Evolutionary conservation across 2,329 filamentous ascomycete genomes (phyloP).

Genomic region (Ceratocystis huliohia): DNA sequence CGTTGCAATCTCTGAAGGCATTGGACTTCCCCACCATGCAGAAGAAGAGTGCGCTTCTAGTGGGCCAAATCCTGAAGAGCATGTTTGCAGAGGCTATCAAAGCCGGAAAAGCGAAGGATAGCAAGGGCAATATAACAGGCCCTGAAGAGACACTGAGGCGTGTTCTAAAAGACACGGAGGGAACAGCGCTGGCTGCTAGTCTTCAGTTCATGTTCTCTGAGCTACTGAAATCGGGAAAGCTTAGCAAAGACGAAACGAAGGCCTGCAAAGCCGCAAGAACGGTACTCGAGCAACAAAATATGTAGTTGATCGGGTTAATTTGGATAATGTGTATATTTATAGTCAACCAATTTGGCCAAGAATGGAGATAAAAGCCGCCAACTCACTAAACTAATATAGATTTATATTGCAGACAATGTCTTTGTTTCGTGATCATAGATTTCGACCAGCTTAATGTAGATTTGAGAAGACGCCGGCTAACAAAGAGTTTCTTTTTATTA

Average conservation of each 20-base stretch:
- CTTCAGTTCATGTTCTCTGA: conserved; percentile 71
- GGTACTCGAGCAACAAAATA: conserved; percentile 27
- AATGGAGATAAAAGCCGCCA: no score
- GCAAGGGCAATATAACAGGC: conserved; percentile 5
- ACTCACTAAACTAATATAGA: no score
- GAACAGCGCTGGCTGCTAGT: conserved; percentile 57
- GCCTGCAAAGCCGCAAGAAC: conserved; percentile 34
- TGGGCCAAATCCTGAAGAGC: conserved; percentile 68
- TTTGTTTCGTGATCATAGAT: no score
- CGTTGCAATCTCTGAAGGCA: conserved; percentile 45
- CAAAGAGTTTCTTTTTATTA: no score
- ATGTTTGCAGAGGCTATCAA: conserved; percentile 52
- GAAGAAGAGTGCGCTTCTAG: conserved; percentile 60
- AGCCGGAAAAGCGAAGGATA: conserved; percentile 34
- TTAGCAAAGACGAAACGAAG: conserved; percentile 36
- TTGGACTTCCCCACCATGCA: conserved; percentile 71
- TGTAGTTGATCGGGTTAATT: not conserved
- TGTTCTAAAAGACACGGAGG: conserved; percentile 52
- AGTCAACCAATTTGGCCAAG: no score
- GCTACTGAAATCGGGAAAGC: conserved; percentile 45
- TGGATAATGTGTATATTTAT: conserved; percentile 14
- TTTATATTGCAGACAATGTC: no score
- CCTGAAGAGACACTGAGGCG: conserved; percentile 46
- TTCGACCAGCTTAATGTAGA: no score
- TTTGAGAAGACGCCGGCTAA: no score